Base-by-base conservation (phyloP, 225 moss, liverwort and hornwort genomes). In the Pleurozium schreberi region DNA sequence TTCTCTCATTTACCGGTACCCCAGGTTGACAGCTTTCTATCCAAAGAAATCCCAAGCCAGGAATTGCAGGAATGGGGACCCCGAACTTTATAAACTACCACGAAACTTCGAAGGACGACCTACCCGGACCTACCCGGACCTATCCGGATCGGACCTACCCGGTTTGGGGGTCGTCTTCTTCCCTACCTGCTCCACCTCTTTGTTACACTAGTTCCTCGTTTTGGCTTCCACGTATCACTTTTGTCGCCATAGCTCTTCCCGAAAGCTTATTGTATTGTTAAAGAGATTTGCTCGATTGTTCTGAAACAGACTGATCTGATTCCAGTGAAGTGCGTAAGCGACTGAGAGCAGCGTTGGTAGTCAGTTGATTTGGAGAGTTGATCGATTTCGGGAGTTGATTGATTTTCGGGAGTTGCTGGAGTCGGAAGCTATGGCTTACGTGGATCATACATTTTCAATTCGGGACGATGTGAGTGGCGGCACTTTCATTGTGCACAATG, bases 361-460 rank as follows among this genome's bases (percentile, higher is more conserved):
- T n/a, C 53, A 53, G 8, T 38, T 10, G 50, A 47, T 78, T 28
- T 42, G 19, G 42, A 11, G 38, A 36, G 19, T 4, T 36, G 52
- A 11, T 59, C 5, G 55, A 49, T 79, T 31, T 78, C 38, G 79
- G 6, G 62, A 76, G 33, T 45, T 18, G 57, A n/a, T 67, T 2
- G n/a, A 49, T 57, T 68, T 73, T 26, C 27, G 40, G 13, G 63
- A 80, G 17, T 43, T 71, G 73, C 6, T 21, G 19, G 23, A 67
- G n/a, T 47, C 4, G 53, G 70, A 57, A 88, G 64, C 83, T 8
- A 98, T 98, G 98, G 97, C 98, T 77, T 98, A 98, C 80, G 97
- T 96, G 59, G 98, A 97, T 81, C 94, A 96, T 70, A 94, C 96
- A n/a, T 98, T 95, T 90, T 98, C 98, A 25, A 98, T 98, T 93